Percentiles rank a stretch among this genome's conserved stretches.
phyloP scores from a whole-genome alignment of 495 filamentous ascomycete genomes.

The Thermochaetoides thermophila region DNA sequence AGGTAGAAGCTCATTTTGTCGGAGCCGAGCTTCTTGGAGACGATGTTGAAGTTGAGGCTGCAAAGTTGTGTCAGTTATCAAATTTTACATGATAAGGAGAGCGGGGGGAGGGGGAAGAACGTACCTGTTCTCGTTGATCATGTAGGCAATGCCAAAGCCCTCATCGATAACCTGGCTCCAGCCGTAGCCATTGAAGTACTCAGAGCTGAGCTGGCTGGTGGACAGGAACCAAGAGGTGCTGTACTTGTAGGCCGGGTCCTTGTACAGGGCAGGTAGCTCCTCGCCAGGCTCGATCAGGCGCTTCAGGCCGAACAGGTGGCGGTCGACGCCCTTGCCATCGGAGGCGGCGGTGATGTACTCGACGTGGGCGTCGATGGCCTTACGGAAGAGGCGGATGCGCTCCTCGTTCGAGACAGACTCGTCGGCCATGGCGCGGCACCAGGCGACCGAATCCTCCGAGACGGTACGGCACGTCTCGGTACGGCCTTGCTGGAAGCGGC shows the following conservation, averaged over 20 bases:
- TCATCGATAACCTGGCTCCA: constrained; percentile 98
- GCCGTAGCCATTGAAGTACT: constrained; percentile 98
- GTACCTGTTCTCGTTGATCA: constrained; percentile 93
- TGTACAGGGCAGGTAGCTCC: constrained; percentile 65
- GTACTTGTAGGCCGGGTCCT: constrained; percentile 77
- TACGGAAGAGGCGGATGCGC: constrained; percentile 58
- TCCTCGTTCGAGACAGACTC: constrained; percentile 42
- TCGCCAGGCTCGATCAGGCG: constrained; percentile 72
- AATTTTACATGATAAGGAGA: constrained; percentile 1
- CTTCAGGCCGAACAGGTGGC: constrained; percentile 95
- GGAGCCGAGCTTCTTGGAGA: constrained; percentile 79
- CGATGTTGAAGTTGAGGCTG: constrained; percentile 96
- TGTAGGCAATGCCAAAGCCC: constrained; percentile 96
- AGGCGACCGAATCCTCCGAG: constrained; percentile 82
- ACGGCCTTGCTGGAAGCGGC: constrained; percentile 88
- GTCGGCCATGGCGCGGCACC: constrained; percentile 75
- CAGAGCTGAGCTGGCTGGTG: constrained; percentile 77
- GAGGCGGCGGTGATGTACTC: constrained; percentile 81
- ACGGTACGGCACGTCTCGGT: constrained; percentile 93
- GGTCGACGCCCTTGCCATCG: constrained; percentile 87
- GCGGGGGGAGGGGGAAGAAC: constrained; percentile 9
- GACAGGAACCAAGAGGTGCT: constrained; percentile 79
- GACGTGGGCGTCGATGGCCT: constrained; percentile 66
- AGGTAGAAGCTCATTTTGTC: constrained; percentile 91
- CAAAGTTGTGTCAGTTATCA: constrained; percentile 7